A percentile compares a stretch with the other conserved stretches of the same genome.
Evolutionary conservation across 345 rosid species (phyloP).

Genomic region (Cardamine chenopodiifolia): DNA sequence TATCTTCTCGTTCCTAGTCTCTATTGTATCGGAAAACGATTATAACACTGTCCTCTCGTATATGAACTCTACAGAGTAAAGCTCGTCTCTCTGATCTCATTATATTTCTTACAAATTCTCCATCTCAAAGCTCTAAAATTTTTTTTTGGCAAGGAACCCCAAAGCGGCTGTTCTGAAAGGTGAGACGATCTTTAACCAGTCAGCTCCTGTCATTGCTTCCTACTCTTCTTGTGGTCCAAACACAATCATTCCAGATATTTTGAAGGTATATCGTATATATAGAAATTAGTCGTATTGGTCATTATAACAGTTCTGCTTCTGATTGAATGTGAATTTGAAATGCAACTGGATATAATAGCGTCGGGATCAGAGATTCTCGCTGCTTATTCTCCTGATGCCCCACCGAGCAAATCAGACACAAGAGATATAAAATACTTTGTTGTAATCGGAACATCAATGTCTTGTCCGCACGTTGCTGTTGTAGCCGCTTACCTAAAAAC

Average conservation of each 20-base stretch:
- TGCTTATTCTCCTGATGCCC: constrained; percentile 47
- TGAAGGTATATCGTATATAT: constrained; percentile 54
- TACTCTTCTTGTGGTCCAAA: constrained; percentile 67
- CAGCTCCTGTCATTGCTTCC: constrained; percentile 43
- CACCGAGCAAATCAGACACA: constrained; percentile 18
- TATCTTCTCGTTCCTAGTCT: constrained; percentile 41
- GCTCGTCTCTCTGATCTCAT: neutral
- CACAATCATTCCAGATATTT: constrained; percentile 46
- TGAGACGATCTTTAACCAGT: constrained; percentile 34
- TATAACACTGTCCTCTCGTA: constrained; percentile 34
- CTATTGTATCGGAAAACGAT: neutral
- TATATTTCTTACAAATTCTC: neutral
- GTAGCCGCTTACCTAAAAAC: constrained; percentile 51
- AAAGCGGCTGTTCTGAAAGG: constrained; percentile 40
- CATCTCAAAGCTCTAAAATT: neutral
- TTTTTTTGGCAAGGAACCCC: constrained; percentile 31
- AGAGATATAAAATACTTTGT: constrained; percentile 39
- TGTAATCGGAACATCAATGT: constrained; percentile 52
- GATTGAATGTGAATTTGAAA: neutral
- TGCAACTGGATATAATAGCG: constrained; percentile 65
- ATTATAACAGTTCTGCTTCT: neutral
- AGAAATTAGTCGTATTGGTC: neutral
- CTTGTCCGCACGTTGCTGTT: constrained; percentile 53
- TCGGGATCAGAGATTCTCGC: constrained; percentile 62
- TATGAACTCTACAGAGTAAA: constrained; percentile 45